These are phyloP conservation scores for Euptelea pleiosperma DNA, from an alignment of 164 flowering plant genomes.

Conservation along the genomic window DNA sequence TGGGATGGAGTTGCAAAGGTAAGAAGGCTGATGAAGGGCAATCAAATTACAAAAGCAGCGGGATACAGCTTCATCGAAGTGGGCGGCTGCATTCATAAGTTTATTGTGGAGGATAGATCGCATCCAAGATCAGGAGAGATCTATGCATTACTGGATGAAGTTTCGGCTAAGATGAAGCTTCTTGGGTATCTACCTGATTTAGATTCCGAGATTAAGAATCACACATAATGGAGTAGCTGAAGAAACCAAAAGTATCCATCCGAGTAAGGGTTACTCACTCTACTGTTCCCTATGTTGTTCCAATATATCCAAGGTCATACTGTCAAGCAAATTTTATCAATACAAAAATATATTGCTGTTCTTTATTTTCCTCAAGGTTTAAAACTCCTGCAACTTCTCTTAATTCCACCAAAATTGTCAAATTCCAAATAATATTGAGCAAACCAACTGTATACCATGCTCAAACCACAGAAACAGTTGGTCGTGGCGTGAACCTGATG, in stretches of 20 bases:
- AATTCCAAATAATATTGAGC: neutral
- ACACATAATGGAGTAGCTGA: neutral
- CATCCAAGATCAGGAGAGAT: conserved; percentile 56
- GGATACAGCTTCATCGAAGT: conserved; percentile 75
- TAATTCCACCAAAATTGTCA: neutral
- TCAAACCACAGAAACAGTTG: neutral
- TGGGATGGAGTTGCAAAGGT: conserved; percentile 76
- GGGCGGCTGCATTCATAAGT: conserved; percentile 57
- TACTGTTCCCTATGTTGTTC: neutral
- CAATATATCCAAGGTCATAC: neutral
- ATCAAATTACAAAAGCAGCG: conserved; percentile 54
- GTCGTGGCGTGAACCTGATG: no score
- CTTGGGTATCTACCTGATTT: conserved; percentile 11
- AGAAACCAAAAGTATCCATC: neutral
- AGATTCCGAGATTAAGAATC: conserved; percentile 20
- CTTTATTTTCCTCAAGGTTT: no score
- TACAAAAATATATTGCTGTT: neutral
- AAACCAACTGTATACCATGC: neutral
- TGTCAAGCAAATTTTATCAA: neutral
- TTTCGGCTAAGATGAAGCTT: conserved; percentile 41
- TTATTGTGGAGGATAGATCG: conserved; percentile 68
- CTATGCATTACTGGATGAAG: conserved; percentile 39
- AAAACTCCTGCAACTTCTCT: conserved; percentile 1
- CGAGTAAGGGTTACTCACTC: no score
- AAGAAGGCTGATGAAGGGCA: conserved; percentile 65